Percentiles rank a stretch among this genome's conserved stretches.
These are phyloP conservation scores for Myriosclerotinia scirpicola DNA, from an alignment of 2,329 filamentous ascomycete species.

Conservation along the genomic window DNA sequence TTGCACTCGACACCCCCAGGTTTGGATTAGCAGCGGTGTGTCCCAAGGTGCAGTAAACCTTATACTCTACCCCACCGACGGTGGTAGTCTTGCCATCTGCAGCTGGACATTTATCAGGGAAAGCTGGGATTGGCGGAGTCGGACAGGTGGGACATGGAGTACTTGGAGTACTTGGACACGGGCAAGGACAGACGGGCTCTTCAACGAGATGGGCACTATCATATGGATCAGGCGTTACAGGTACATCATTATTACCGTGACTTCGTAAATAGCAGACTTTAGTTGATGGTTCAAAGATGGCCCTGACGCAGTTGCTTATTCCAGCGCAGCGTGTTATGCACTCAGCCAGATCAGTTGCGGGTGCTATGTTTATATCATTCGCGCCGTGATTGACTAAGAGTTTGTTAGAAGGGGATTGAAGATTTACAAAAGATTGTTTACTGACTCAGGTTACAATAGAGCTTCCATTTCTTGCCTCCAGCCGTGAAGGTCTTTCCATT, in stretches of 20 bases:
- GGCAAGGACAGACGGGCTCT: constrained; percentile 6
- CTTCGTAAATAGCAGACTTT: constrained; percentile 8
- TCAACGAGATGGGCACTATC: constrained; percentile 18
- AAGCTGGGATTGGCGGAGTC: neutral
- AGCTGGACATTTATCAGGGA: constrained; percentile 9
- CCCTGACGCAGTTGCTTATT: constrained; percentile 2
- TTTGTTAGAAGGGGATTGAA: neutral
- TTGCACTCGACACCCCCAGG: constrained; percentile 14
- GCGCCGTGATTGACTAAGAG: constrained; percentile 6
- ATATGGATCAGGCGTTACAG: constrained; percentile 1
- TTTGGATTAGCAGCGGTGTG: constrained; percentile 1
- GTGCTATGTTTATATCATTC: neutral
- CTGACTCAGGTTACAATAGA: constrained; percentile 11
- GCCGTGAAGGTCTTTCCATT: neutral
- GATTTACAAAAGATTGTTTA: no score
- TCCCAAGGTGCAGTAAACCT: constrained; percentile 11
- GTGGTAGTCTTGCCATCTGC: neutral
- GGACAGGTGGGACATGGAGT: neutral
- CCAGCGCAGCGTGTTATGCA: constrained; percentile 13
- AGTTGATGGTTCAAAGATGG: neutral
- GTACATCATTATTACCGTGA: constrained; percentile 9
- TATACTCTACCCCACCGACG: neutral
- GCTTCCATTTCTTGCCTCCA: constrained; percentile 7
- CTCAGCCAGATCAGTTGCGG: neutral
- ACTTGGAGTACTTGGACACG: constrained; percentile 3